Percentiles rank a stretch among this genome's conserved stretches.
Conservation (phyloP, 352 stramenopile species). For the Globisporangium iwayamae region DNA sequence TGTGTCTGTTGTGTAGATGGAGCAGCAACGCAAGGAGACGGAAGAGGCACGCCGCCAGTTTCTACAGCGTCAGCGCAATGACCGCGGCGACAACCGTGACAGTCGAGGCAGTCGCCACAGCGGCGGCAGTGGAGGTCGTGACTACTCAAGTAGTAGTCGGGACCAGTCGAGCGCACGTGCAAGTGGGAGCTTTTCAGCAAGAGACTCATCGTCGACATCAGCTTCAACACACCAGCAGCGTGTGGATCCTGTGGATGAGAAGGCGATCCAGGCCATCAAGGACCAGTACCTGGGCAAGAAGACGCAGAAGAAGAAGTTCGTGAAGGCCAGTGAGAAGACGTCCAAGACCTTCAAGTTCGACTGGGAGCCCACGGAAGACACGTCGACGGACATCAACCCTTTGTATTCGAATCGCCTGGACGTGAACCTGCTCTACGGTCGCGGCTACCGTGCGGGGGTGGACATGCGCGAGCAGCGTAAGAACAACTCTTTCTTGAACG, state of each 20-base stretch:
- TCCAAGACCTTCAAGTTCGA: slow-evolving; percentile 93
- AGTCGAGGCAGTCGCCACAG: slow-evolving; percentile 7
- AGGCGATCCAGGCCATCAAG: slow-evolving; percentile 80
- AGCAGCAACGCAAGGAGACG: slow-evolving; percentile 48
- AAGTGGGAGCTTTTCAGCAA: slow-evolving; percentile 1
- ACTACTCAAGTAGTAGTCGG: slow-evolving; percentile 1
- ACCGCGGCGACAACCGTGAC: slow-evolving; percentile 23
- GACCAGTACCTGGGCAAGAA: slow-evolving; percentile 89
- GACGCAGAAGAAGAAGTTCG: slow-evolving; percentile 84
- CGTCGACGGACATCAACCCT: slow-evolving; percentile 87
- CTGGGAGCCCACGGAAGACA: slow-evolving; percentile 92
- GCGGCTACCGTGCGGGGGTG: slow-evolving; percentile 90
- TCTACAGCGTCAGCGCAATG: slow-evolving; percentile 46
- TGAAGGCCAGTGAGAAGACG: slow-evolving; percentile 93
- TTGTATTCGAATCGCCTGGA: slow-evolving; percentile 88
- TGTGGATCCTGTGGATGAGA: slow-evolving; percentile 46
- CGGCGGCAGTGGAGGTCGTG: slow-evolving; percentile 1
- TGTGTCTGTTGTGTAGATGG: slow-evolving; percentile 25
- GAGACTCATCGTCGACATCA: not conserved
- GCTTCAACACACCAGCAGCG: slow-evolving; percentile 13
- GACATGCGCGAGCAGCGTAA: slow-evolving; percentile 93
- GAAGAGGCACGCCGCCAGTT: slow-evolving; percentile 64
- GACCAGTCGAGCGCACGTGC: slow-evolving; percentile 1
- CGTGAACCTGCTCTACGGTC: slow-evolving; percentile 90
- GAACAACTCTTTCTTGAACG: slow-evolving; percentile 85